Evolutionary conservation across 768 basidiomycete species (phyloP).

Genomic region (Mrakia frigida): DNA sequence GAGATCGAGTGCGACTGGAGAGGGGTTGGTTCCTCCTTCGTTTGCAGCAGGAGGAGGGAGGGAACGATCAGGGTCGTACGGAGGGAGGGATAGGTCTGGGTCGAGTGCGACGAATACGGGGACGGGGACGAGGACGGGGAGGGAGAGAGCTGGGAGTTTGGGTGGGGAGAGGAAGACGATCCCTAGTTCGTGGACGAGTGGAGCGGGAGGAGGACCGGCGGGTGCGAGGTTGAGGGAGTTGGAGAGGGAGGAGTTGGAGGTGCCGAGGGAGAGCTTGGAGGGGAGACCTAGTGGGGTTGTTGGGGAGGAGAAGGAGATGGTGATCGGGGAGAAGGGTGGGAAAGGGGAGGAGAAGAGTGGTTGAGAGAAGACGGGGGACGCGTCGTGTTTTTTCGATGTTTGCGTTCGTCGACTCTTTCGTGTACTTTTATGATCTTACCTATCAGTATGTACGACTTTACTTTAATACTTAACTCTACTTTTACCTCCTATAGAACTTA

Average conservation of each 20-base stretch:
- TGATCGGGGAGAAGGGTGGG: background rate
- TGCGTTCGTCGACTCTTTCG: too few species aligned
- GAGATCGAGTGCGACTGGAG: background rate
- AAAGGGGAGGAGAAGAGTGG: background rate
- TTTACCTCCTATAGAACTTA: too few species aligned
- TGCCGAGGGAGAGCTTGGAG: constrained; percentile 24
- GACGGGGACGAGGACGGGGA: background rate
- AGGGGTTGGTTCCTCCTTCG: background rate
- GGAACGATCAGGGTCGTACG: background rate
- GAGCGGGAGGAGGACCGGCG: background rate
- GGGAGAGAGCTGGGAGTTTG: background rate
- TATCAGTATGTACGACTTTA: too few species aligned
- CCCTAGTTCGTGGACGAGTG: constrained; percentile 5
- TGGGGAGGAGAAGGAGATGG: background rate
- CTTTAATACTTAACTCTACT: too few species aligned
- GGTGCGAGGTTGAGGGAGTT: background rate
- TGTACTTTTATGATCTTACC: too few species aligned
- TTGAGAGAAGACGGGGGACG: background rate
- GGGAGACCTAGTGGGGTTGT: background rate
- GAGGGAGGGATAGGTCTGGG: background rate
- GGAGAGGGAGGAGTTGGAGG: constrained; percentile 4
- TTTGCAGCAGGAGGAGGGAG: background rate
- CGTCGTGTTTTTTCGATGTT: background rate
- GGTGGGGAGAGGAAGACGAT: constrained; percentile 1
- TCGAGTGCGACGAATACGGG: background rate